phyloP scores from a whole-genome alignment of 495 filamentous ascomycete species.

The Penicillium goetzii region DNA sequence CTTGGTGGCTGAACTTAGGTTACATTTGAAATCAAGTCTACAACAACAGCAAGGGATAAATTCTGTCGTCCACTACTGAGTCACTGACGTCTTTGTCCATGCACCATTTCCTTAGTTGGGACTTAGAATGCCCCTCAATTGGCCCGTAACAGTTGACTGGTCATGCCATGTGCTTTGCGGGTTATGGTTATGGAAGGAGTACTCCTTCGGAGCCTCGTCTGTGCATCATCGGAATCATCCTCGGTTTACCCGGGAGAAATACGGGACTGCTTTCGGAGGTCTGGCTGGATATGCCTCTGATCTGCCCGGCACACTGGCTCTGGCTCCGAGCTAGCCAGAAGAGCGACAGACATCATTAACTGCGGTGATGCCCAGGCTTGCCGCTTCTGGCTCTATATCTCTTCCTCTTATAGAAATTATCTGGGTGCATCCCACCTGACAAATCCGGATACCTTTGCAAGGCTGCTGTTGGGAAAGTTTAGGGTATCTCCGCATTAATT shows the following conservation, averaged over 20 bases:
- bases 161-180: not conserved
- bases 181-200: not conserved
- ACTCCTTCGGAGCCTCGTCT: not conserved
- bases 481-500: not conserved
- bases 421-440: not conserved
- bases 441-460: not conserved
- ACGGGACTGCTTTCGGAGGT: not conserved
- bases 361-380: not conserved
- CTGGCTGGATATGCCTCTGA: not conserved
- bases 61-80: not conserved
- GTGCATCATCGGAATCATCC: not conserved
- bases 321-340: not conserved
- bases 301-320: not conserved
- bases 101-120: not conserved
- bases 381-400: not conserved
- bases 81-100: slow-evolving; percentile 7
- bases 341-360: not conserved
- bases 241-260: not conserved
- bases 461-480: not conserved
- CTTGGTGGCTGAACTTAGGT: slow-evolving; percentile 13
- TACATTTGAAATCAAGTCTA: slow-evolving; percentile 8
- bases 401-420: not conserved
- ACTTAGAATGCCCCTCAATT: not conserved
- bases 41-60: not conserved
- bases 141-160: not conserved